phyloP scores from a whole-genome alignment of 2,329 filamentous ascomycete genomes.

The Cadophora malorum region DNA sequence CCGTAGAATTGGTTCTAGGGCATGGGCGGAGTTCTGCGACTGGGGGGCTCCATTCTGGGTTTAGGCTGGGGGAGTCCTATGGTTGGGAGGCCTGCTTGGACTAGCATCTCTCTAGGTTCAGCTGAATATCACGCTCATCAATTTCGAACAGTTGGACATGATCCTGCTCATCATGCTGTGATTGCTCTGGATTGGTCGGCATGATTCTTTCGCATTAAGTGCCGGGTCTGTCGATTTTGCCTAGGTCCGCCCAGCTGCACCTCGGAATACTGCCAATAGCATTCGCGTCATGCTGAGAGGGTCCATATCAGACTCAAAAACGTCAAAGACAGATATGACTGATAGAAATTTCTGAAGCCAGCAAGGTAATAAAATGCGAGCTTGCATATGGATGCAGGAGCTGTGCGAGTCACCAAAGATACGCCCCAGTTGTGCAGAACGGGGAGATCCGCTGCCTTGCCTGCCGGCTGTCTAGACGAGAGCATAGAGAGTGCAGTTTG shows the following conservation, averaged over 20 bases:
- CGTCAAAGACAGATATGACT: not conserved
- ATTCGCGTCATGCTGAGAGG: not conserved
- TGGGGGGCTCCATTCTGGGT: not conserved
- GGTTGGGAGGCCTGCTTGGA: not conserved
- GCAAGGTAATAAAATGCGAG: conserved; percentile 4
- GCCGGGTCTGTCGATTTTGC: not conserved
- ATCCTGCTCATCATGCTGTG: not conserved
- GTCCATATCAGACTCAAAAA: not conserved
- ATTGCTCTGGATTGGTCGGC: not conserved
- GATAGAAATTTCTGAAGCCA: not conserved
- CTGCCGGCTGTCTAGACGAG: not conserved
- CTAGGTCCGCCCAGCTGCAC: not conserved
- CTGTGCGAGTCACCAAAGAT: conserved; percentile 9
- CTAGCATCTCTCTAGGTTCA: conserved; percentile 3
- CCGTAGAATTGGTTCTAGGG: not conserved
- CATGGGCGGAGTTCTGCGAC: not conserved
- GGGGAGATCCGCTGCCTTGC: not conserved
- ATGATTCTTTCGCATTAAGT: not conserved
- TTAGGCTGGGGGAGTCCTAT: not conserved
- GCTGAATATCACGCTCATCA: conserved; percentile 1
- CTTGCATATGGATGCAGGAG: conserved; percentile 7
- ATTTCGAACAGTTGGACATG: not conserved
- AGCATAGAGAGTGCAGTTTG: not conserved
- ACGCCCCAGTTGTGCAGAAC: conserved; percentile 10
- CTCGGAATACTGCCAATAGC: conserved; percentile 6